Evolutionary conservation across 202 grass and related monocot species (phyloP), one percentile per base, ranked within the genome.

Genomic region (Saccharum hybrid): DNA sequence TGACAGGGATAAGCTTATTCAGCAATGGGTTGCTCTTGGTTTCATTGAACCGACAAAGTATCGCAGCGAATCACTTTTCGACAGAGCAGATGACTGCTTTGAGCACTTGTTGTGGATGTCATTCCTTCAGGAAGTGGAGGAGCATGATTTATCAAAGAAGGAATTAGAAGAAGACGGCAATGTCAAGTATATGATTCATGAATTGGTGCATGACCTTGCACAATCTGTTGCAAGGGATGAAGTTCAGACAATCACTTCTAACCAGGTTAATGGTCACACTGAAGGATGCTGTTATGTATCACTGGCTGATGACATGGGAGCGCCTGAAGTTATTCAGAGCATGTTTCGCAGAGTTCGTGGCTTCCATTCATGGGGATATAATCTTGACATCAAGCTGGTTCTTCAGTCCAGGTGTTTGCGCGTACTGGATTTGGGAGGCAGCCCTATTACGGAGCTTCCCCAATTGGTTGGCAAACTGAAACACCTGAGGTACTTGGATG

Each of bases 181-280:
- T 77, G 48, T 83, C 5, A 88, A 88, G 64, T 90, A 93, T 49
- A 86, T 71, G 62, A 88, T 93, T 52, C 88, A 93, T 78, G 65
- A 93, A 4, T 83, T 93, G 72, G 86, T 93, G 63, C 79, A 90
- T 76, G 91, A 88, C 56, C 88, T 93, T 68, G 88, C 88, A 68
- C 91, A 84, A 19, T 86, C 64, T 74, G 63, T 93, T 86, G 86
- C 86, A 30, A 79, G 83, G 16, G 86, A 88, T 74, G 91, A 93
- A 84, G 75, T 90, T 42, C 77, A 68, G 69, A 62, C 16, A 19
- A 86, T 87, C 40, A 81, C 18, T 37, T 33, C 14, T 59, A 86
- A 75, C 41, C 46, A 76, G 76, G 68, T 49, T 74, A 82, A 76
- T 69, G 81, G 8, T 14, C 10, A 41, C 4, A 14, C 68, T 14